Evolutionary conservation across 345 rosid species (phyloP).

Genomic region (Cardiospermum halicacabum): DNA sequence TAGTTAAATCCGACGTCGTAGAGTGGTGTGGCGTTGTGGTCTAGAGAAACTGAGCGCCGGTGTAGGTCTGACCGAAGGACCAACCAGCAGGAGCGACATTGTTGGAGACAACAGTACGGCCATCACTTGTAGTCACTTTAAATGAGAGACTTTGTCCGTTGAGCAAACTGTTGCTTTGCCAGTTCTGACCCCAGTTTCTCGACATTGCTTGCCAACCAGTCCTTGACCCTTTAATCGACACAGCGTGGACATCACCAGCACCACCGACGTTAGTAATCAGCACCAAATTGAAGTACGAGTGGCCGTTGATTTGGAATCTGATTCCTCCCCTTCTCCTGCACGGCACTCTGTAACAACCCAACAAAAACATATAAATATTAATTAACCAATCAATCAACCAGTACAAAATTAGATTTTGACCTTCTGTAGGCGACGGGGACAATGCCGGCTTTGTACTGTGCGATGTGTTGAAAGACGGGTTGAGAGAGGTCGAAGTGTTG

Average conservation of each 20-base stretch:
- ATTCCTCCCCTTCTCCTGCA: conserved; percentile 67
- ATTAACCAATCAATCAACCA: no score
- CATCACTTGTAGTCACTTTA: conserved; percentile 73
- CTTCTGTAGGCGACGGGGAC: conserved; percentile 70
- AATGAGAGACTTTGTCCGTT: conserved; percentile 74
- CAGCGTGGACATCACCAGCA: conserved; percentile 73
- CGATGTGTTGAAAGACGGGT: conserved; percentile 79
- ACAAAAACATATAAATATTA: not conserved
- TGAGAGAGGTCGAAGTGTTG: conserved; percentile 80
- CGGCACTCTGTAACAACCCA: conserved; percentile 41
- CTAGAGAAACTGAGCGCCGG: conserved; percentile 51
- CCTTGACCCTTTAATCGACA: conserved; percentile 53
- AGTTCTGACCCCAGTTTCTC: conserved; percentile 85
- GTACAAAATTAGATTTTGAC: conserved; percentile 16
- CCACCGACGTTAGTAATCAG: conserved; percentile 78
- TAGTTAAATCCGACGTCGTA: no score
- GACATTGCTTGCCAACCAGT: conserved; percentile 80
- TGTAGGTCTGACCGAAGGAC: conserved; percentile 79
- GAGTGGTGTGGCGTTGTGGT: no score
- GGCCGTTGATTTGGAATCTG: conserved; percentile 75
- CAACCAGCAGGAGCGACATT: conserved; percentile 64
- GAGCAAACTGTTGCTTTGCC: conserved; percentile 68
- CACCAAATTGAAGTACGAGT: conserved; percentile 73
- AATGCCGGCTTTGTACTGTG: conserved; percentile 73
- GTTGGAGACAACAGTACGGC: conserved; percentile 46